Conservation (phyloP, 306 rosid genomes). For the Calophaca sinica region DNA sequence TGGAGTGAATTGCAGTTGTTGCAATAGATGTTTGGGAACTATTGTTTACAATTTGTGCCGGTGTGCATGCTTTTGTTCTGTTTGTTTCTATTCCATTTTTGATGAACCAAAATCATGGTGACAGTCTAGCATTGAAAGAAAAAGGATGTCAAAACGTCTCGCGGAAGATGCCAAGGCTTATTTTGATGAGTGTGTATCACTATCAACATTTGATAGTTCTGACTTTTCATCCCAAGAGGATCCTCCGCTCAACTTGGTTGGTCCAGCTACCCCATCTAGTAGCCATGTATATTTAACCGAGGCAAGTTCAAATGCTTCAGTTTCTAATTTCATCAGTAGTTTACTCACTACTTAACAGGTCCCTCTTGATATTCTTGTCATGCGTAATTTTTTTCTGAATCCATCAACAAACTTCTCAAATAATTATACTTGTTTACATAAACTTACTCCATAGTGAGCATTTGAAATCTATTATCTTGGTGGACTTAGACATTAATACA, state of each 20-base stretch:
- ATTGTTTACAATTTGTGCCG: conserved; percentile 16
- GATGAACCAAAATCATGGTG: conserved; percentile 33
- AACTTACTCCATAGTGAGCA: not conserved
- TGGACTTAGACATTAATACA: conserved; percentile 7
- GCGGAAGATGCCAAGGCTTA: conserved; percentile 92
- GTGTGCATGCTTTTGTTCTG: conserved; percentile 26
- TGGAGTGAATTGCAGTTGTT: conserved; percentile 18
- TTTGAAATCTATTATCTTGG: conserved; percentile 11
- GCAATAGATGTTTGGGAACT: conserved; percentile 12
- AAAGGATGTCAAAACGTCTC: conserved; percentile 87
- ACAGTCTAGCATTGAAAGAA: conserved; percentile 93
- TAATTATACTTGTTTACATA: conserved; percentile 3
- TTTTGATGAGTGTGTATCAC: conserved; percentile 91
- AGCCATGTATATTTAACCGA: conserved; percentile 51
- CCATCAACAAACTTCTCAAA: conserved; percentile 12
- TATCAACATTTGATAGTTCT: conserved; percentile 95
- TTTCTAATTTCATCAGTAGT: conserved; percentile 37
- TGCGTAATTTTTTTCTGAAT: conserved; percentile 8
- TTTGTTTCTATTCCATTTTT: conserved; percentile 27
- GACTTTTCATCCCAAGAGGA: conserved; percentile 95
- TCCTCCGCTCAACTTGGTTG: conserved; percentile 62
- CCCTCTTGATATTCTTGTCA: conserved; percentile 29
- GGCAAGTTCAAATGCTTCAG: conserved; percentile 61
- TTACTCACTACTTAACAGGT: conserved; percentile 47
- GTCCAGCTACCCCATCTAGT: conserved; percentile 53